phyloP scores from a whole-genome alignment of 352 stramenopile genomes.

The Peronospora belbahrii region DNA sequence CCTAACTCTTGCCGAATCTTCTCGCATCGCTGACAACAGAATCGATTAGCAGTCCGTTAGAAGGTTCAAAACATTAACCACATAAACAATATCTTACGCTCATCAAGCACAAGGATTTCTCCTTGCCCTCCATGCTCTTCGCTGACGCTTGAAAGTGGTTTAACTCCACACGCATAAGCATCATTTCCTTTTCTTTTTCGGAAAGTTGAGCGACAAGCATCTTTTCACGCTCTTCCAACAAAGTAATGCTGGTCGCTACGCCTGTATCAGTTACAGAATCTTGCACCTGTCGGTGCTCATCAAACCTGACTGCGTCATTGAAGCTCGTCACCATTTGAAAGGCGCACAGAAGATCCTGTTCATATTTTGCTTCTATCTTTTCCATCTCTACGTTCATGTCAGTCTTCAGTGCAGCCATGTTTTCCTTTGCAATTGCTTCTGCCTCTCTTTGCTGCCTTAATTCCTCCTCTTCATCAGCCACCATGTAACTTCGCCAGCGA shows the following conservation, averaged over 20 bases:
- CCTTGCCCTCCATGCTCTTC: constrained; percentile 42
- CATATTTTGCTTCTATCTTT: constrained; percentile 22
- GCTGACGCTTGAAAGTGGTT: constrained; percentile 26
- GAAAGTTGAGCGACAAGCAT: constrained; percentile 20
- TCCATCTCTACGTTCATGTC: constrained; percentile 26
- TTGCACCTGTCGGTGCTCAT: constrained; percentile 7
- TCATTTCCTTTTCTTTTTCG: constrained; percentile 24
- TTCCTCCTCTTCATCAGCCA: constrained; percentile 22
- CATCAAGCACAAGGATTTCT: constrained; percentile 53
- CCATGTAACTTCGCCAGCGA: constrained; percentile 38
- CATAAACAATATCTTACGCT: constrained; percentile 30
- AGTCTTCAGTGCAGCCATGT: constrained; percentile 7
- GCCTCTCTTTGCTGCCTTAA: constrained; percentile 11
- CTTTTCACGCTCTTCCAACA: constrained; percentile 19
- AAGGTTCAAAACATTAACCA: background rate
- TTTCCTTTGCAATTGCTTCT: constrained; percentile 5
- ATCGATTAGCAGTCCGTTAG: background rate
- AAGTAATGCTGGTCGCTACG: constrained; percentile 12
- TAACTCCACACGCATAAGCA: constrained; percentile 21
- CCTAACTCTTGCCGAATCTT: constrained; percentile 61
- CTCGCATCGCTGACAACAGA: constrained; percentile 44
- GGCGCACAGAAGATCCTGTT: constrained; percentile 25
- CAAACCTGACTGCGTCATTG: constrained; percentile 8
- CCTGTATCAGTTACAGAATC: constrained; percentile 11
- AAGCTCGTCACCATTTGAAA: constrained; percentile 35